Percentiles rank a stretch among this genome's conserved stretches.
Evolutionary conservation across 768 basidiomycete genomes (phyloP).

Genomic region (Sporobolomyces phaffii): DNA sequence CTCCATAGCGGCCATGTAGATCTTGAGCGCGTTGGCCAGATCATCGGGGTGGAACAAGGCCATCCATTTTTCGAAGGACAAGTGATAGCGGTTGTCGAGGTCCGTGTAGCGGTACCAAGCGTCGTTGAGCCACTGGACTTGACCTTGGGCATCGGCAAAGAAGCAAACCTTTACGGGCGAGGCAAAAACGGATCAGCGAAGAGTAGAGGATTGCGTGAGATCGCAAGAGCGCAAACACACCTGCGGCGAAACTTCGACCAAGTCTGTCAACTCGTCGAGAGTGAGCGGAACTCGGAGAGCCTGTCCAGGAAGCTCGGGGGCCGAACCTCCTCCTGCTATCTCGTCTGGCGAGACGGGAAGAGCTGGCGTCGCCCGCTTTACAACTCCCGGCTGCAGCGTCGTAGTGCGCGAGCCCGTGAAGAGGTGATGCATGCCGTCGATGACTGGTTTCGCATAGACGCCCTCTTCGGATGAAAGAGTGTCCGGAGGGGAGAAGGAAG

Average conservation of each 20-base stretch:
- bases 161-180: not conserved
- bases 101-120: slow-evolving; percentile 20
- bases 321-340: no score
- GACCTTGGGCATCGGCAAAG: slow-evolving; percentile 2
- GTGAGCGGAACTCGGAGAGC: not conserved
- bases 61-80: not conserved
- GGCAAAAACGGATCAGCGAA: not conserved
- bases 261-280: slow-evolving; percentile 1
- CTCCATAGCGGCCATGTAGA: slow-evolving; percentile 16
- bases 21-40: not conserved
- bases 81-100: not conserved
- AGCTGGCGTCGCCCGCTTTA: not conserved
- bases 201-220: not conserved
- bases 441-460: no score
- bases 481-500: not conserved
- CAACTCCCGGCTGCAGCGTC: not conserved
- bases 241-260: slow-evolving; percentile 2
- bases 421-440: not conserved
- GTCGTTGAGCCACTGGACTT: slow-evolving; percentile 16
- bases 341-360: not conserved
- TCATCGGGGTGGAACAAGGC: slow-evolving; percentile 26
- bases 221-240: not conserved
- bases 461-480: no score
- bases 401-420: not conserved
- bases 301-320: no score